These are phyloP conservation scores for Apiotrichum mycotoxinovorans DNA, from an alignment of 1,284 basidiomycete genomes.

Conservation along the genomic window DNA sequence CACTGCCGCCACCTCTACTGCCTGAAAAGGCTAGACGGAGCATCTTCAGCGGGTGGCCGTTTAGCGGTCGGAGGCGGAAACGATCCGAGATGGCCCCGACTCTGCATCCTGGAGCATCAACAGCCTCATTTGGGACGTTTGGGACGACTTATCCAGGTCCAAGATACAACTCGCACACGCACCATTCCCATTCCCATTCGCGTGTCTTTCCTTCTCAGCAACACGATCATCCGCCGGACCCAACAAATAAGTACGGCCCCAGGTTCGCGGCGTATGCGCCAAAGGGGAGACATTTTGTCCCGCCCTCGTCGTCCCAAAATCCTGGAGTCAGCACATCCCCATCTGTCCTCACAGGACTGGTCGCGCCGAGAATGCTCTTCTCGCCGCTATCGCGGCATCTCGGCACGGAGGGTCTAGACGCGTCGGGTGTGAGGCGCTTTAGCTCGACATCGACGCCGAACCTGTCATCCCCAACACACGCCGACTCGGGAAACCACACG, in stretches of 20 bases:
- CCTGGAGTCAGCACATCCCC: constrained; percentile 23
- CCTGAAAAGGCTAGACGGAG: not conserved
- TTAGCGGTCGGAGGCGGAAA: constrained; percentile 1
- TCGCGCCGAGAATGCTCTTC: constrained; percentile 39
- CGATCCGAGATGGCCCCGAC: constrained; percentile 5
- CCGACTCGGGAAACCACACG: not conserved
- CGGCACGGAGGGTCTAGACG: constrained; percentile 4
- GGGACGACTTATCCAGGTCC: not conserved
- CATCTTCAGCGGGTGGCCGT: constrained; percentile 8
- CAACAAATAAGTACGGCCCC: not conserved
- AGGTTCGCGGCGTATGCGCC: not conserved
- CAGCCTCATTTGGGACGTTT: constrained; percentile 4
- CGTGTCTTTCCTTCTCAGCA: not conserved
- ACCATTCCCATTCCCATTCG: not conserved
- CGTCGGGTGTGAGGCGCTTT: constrained; percentile 1
- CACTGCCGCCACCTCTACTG: not conserved
- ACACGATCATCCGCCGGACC: not conserved
- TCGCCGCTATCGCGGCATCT: constrained; percentile 37
- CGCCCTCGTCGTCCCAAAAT: not conserved
- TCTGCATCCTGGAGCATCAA: not conserved
- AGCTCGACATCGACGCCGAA: constrained; percentile 1
- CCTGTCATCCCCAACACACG: not conserved
- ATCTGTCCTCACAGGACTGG: constrained; percentile 39
- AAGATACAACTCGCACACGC: too few relatives aligned
- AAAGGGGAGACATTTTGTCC: not conserved